phyloP scores from a whole-genome alignment of 768 basidiomycete species.

The Boletus insuetus region DNA sequence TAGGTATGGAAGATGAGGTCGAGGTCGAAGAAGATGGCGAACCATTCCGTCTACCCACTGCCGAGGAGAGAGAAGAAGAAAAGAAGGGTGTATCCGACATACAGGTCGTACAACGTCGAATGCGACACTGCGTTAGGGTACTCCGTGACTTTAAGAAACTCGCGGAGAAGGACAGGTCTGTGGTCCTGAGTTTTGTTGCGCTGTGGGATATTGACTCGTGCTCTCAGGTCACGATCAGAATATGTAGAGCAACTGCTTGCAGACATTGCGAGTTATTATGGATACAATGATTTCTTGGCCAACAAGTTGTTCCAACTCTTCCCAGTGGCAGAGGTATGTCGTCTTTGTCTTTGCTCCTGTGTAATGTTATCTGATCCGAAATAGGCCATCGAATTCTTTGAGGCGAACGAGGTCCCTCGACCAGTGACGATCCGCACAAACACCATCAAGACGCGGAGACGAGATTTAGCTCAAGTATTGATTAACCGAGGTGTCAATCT shows the following conservation, averaged over 20 bases:
- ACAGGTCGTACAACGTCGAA: conserved; percentile 71
- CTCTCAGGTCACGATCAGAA: conserved; percentile 76
- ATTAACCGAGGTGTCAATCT: conserved; percentile 96
- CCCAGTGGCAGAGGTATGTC: conserved; percentile 80
- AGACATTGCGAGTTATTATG: conserved; percentile 95
- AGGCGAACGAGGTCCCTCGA: conserved; percentile 92
- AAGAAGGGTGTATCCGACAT: conserved; percentile 68
- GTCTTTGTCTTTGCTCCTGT: background rate
- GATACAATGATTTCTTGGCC: conserved; percentile 93
- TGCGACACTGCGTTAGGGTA: conserved; percentile 73
- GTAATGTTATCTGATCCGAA: conserved; percentile 1
- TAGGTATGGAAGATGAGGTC: conserved; percentile 38
- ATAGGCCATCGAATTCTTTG: conserved; percentile 97
- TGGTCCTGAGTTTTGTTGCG: conserved; percentile 1
- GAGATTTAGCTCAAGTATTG: conserved; percentile 90
- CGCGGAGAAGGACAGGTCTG: conserved; percentile 62
- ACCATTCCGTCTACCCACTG: conserved; percentile 65
- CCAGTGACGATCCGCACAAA: conserved; percentile 99
- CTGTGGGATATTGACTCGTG: conserved; percentile 3
- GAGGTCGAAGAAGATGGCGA: conserved; percentile 37
- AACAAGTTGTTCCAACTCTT: conserved; percentile 96
- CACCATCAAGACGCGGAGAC: conserved; percentile 87
- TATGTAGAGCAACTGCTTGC: conserved; percentile 83
- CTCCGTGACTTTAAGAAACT: conserved; percentile 69
- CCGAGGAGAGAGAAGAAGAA: conserved; percentile 71